Base-by-base conservation (phyloP, 805 yeast genomes). In the Lipomyces starkeyi region DNA sequence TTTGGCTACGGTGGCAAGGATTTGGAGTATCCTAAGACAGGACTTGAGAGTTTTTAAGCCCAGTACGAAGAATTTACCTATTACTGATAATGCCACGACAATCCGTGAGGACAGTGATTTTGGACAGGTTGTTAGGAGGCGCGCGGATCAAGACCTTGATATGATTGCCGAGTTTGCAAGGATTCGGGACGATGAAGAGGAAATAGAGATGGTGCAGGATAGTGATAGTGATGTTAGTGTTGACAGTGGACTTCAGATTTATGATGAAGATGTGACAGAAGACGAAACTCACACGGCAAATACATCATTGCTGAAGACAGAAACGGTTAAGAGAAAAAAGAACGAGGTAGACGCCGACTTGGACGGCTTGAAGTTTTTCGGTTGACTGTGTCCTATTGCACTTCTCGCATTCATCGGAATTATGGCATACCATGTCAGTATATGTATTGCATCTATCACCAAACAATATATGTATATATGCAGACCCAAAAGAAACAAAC, bases 1-100 rank as follows among this genome's bases (percentile, higher is more conserved):
- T 47, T 14, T 68, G 7, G 72, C 72, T 3, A 17, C 34, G 13
- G 52, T 43, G 17, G 52, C 71, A 14, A 34, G 49, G 54, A 58
- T 69, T 8, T 69, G 65, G 62, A 17, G 27, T 14, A 20, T 67
- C 1, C 34, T 69, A 27, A 22, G 65, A 11, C 32, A 58, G 37
- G 72, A 67, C 37, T 3, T 25, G 37, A 59, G 35, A 6, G 60
- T 63, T 5, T 65, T 66, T 53, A 20, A 35, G 8, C 63, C 61
- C 9, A 49, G 25, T 17, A 40, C 25, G 54, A 29, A 22, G 43
- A 13, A 22, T 11, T n/a, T 57, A 32, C 34, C 22, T 11, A 32
- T n/a, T 11, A 34, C 13, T 29, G 40, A 56, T 49, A 27, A 20
- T 22, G 40, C 57, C 27, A 17, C n/a, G 49, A n/a, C 25, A 11